phyloP scores from a whole-genome alignment of 1,284 basidiomycete genomes.

The Marasmius sp. region DNA sequence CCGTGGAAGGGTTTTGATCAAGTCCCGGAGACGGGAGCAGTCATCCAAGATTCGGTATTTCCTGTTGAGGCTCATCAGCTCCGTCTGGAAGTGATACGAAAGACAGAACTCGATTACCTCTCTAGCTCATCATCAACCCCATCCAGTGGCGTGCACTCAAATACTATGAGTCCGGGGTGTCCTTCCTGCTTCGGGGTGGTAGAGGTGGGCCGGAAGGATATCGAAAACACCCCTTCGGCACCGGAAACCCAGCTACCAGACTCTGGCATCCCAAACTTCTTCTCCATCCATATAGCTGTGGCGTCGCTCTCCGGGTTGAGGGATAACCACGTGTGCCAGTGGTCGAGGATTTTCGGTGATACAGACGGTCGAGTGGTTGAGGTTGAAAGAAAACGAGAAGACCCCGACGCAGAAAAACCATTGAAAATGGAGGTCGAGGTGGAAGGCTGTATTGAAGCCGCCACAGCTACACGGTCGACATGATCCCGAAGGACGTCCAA shows the following conservation, averaged over 20 bases:
- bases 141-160: conserved; percentile 67
- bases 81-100: conserved; percentile 1
- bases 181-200: conserved; percentile 22
- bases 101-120: conserved; percentile 39
- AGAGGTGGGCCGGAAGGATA: conserved; percentile 35
- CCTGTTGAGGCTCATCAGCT: conserved; percentile 30
- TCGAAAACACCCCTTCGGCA: conserved; percentile 53
- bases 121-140: conserved; percentile 64
- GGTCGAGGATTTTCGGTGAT: conserved; percentile 21
- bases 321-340: conserved; percentile 69
- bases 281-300: conserved; percentile 75
- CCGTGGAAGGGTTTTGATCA: conserved; percentile 51
- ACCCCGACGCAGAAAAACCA: background rate
- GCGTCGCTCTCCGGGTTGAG: conserved; percentile 67
- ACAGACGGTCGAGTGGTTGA: conserved; percentile 17
- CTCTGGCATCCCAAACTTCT: conserved; percentile 65
- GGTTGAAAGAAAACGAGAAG: background rate
- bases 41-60: conserved; percentile 74
- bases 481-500: conserved; percentile 45
- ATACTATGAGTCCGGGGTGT: conserved; percentile 66
- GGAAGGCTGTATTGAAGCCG: no score
- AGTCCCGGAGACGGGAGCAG: conserved; percentile 63
- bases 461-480: conserved; percentile 27
- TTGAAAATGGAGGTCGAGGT: no score
- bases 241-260: conserved; percentile 50